Conservation (phyloP, 805 yeast genomes). For the Yamadazyma sp. region DNA sequence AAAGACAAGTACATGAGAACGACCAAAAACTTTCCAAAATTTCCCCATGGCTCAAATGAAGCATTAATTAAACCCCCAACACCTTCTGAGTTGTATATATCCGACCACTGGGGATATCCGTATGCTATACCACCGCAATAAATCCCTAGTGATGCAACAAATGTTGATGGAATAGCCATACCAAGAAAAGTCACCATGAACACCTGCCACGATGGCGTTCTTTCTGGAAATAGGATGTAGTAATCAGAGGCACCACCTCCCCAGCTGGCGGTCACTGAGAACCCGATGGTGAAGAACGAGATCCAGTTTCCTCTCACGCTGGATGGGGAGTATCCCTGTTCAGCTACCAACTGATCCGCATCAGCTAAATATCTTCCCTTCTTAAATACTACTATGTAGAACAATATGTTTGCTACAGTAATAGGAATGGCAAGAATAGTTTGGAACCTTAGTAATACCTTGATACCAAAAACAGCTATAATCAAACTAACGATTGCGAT, state of each 20-base stretch:
- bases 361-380: constrained; percentile 19
- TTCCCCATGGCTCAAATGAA: constrained; percentile 37
- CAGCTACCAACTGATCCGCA: constrained; percentile 22
- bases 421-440: constrained; percentile 29
- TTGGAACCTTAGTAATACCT: constrained; percentile 29
- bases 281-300: constrained; percentile 35
- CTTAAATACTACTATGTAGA: constrained; percentile 32
- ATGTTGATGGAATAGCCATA: constrained; percentile 31
- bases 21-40: constrained; percentile 34
- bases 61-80: constrained; percentile 34
- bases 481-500: constrained; percentile 27
- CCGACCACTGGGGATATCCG: constrained; percentile 32
- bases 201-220: constrained; percentile 25
- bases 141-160: constrained; percentile 32
- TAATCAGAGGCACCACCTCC: constrained; percentile 37
- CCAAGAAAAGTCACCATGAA: constrained; percentile 30
- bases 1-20: constrained; percentile 32
- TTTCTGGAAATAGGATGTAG: constrained; percentile 32
- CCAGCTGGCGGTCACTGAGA: constrained; percentile 38
- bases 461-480: constrained; percentile 34
- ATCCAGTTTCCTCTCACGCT: constrained; percentile 34
- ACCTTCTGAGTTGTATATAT: constrained; percentile 27
- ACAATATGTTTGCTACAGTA: constrained; percentile 28
- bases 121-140: constrained; percentile 34
- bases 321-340: constrained; percentile 13